phyloP scores from a whole-genome alignment of 306 rosid species.

The Vicia villosa region DNA sequence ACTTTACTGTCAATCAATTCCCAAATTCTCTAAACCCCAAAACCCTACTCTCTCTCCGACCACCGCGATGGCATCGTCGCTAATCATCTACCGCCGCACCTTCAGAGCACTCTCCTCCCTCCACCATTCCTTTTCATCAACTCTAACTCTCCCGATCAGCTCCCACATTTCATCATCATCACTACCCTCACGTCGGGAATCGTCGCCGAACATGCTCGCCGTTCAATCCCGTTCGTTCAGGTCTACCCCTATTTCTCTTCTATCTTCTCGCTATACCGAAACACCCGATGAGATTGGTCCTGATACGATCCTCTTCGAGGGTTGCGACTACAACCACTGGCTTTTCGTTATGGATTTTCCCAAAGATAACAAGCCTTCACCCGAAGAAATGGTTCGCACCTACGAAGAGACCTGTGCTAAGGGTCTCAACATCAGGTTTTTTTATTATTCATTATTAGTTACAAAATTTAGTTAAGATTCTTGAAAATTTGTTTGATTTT shows the following conservation, averaged over 20 bases:
- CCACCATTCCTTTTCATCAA: slow-evolving; percentile 40
- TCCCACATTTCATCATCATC: not conserved
- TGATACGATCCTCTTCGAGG: slow-evolving; percentile 77
- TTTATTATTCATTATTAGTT: not conserved
- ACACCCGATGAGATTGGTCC: slow-evolving; percentile 57
- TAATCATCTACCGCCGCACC: slow-evolving; percentile 43
- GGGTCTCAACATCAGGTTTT: slow-evolving; percentile 78
- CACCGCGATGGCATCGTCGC: no score
- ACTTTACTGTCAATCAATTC: no score
- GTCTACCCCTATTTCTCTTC: slow-evolving; percentile 42
- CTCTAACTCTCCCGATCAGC: slow-evolving; percentile 5
- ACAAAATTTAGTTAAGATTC: not conserved
- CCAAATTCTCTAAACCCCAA: no score
- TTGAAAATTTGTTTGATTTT: not conserved
- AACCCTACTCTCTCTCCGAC: no score
- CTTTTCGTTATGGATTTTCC: slow-evolving; percentile 71
- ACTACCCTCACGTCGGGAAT: not conserved
- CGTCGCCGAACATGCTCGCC: not conserved
- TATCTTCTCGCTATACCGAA: slow-evolving; percentile 42
- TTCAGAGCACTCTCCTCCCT: slow-evolving; percentile 41
- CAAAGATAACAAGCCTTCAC: slow-evolving; percentile 49
- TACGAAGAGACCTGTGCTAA: slow-evolving; percentile 78
- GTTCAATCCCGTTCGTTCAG: slow-evolving; percentile 47
- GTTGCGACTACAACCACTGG: slow-evolving; percentile 92
- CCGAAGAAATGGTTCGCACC: slow-evolving; percentile 61